Evolutionary conservation across 2,329 filamentous ascomycete genomes (phyloP), one percentile per base, ranked within the genome.

Genomic region (Aspergillus vadensis): DNA sequence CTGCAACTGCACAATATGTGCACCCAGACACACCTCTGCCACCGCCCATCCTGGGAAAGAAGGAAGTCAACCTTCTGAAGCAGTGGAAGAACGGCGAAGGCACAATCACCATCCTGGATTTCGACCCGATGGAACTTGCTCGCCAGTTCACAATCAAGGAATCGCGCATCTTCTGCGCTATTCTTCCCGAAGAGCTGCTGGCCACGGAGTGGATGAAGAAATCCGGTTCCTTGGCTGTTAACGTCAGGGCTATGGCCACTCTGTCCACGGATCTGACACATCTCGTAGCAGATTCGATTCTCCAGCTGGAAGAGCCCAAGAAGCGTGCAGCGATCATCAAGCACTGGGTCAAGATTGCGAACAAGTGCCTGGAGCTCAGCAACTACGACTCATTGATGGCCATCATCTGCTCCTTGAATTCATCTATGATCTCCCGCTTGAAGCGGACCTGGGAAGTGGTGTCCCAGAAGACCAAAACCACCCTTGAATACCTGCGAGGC

Each of bases 341-440:
- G 80, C 93, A 98, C 69, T 99, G 95, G 95, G 91, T 97, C 74
- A 99, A 98, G 82, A 88, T 98, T 67, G 92, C 91, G 0, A 85
- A 90, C 68, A 91, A 91, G 69, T 96, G 92, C 66, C 81, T 96
- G 5, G 91, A 95, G 70, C 84, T 98, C 25, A 90, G 95, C 79
- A 99, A 99, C 79, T 99, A 97, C 69, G 94, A 99, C 72, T 91
- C 92, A 0, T 80, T 99, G 10, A 97, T 98, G 92, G 92, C 95
- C 7, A 97, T 99, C 68, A 92, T 97, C 70, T 97, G 93, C 81
- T 93, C 91, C 9, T 79, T 99, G 52, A 96, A 96, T 77, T 93
- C 91, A 59, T 96, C 93, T 15, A 94, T 92, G 69, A 94, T 99
- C 67, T 87, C 88, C 57, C 91, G 95, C 19, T 82, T 99, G 8